Conservation (phyloP, 2,329 filamentous ascomycete genomes). For the Uncinocarpus reesii region DNA sequence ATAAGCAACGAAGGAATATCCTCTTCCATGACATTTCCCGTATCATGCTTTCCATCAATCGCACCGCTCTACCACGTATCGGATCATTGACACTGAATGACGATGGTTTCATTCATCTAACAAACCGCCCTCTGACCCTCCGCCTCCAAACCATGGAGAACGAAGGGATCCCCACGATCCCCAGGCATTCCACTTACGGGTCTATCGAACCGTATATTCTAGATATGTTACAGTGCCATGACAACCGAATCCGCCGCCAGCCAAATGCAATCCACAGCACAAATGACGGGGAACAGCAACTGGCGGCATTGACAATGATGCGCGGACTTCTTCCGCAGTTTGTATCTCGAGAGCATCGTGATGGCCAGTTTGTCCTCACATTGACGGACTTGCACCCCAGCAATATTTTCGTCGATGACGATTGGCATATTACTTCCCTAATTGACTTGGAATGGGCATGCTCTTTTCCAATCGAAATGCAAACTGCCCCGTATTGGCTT, state of each 20-base stretch:
- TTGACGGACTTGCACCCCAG: too few relatives aligned
- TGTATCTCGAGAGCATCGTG: too few relatives aligned
- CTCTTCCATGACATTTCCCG: slow-evolving; percentile 20
- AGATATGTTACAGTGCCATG: slow-evolving; percentile 28
- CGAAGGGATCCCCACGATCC: slow-evolving; percentile 27
- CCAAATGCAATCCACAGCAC: slow-evolving; percentile 26
- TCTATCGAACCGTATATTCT: slow-evolving; percentile 23
- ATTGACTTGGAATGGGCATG: too few relatives aligned
- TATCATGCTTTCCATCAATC: slow-evolving; percentile 20
- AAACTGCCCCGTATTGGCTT: too few relatives aligned
- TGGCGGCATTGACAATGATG: slow-evolving; percentile 25
- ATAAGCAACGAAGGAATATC: neutral
- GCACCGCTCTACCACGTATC: slow-evolving; percentile 24
- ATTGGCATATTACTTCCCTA: too few relatives aligned
- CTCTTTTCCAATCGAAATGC: too few relatives aligned
- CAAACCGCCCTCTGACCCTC: slow-evolving; percentile 31
- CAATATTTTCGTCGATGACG: too few relatives aligned
- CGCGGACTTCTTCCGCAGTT: too few relatives aligned
- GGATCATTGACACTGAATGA: slow-evolving; percentile 27
- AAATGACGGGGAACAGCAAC: slow-evolving; percentile 25
- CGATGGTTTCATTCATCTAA: slow-evolving; percentile 22
- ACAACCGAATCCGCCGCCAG: slow-evolving; percentile 27
- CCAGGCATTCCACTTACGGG: slow-evolving; percentile 25
- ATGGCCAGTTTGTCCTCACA: too few relatives aligned
- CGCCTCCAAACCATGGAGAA: slow-evolving; percentile 28